Conservation (phyloP, 2,329 filamentous ascomycete genomes). For the Trichophaea hybrida region DNA sequence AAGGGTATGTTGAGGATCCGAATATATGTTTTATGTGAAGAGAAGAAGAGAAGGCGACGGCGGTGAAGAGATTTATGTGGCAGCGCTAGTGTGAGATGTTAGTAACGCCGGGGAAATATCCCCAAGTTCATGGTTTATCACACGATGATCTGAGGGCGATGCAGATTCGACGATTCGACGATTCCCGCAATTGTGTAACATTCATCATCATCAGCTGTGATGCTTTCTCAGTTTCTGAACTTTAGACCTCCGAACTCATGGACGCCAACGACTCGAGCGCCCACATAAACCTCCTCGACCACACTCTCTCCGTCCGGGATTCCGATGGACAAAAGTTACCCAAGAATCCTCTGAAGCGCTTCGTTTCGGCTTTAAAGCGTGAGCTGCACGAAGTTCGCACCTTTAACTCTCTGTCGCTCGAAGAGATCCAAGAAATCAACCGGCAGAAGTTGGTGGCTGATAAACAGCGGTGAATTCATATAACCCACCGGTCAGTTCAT, state of each 20-base stretch:
- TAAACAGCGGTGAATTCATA: not conserved
- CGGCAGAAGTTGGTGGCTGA: not conserved
- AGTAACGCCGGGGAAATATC: not conserved
- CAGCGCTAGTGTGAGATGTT: not conserved
- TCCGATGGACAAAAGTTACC: not conserved
- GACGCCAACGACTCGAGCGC: not conserved
- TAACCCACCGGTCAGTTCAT: not conserved
- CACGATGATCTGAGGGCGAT: not conserved
- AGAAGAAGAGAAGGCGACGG: not conserved
- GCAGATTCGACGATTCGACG: not conserved
- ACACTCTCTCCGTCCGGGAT: not conserved
- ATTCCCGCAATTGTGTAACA: not conserved
- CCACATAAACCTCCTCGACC: not conserved
- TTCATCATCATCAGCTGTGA: not conserved
- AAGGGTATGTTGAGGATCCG: constrained; percentile 20
- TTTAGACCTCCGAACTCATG: not conserved
- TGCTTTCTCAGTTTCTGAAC: not conserved
- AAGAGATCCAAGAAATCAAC: not conserved
- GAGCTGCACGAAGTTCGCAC: not conserved
- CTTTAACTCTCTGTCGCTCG: not conserved
- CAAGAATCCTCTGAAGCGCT: not conserved
- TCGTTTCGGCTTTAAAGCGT: not conserved
- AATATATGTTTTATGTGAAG: constrained; percentile 13
- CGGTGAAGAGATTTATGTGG: constrained; percentile 1
- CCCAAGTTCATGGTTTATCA: not conserved